Evolutionary conservation across 2,329 filamentous ascomycete genomes (phyloP).

Genomic region (Paraphaeosphaeria sporulosa): DNA sequence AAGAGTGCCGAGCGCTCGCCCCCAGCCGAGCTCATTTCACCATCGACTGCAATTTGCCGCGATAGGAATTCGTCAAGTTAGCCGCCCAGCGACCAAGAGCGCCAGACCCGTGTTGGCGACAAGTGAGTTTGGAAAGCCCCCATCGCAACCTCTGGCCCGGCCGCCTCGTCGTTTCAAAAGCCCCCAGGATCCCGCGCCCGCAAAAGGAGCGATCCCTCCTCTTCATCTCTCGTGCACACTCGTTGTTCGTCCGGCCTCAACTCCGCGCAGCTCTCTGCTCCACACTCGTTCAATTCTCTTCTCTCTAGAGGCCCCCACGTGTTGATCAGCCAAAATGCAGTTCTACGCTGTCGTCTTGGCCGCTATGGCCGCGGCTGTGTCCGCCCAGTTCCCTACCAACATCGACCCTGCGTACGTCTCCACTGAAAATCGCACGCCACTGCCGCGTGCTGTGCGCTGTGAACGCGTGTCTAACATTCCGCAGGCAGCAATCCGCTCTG

Average conservation of each 20-base stretch:
- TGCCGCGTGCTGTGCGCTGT: slow-evolving; percentile 19
- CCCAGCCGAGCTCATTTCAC: slow-evolving; percentile 12
- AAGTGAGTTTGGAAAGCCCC: not conserved
- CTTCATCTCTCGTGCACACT: slow-evolving; percentile 19
- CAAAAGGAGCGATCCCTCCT: slow-evolving; percentile 10
- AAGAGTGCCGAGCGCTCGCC: slow-evolving; percentile 4
- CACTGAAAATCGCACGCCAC: slow-evolving; percentile 14
- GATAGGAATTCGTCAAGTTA: slow-evolving; percentile 7
- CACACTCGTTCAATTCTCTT: slow-evolving; percentile 34
- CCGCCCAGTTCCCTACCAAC: slow-evolving; percentile 27
- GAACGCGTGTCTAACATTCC: not conserved
- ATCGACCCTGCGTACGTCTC: slow-evolving; percentile 29
- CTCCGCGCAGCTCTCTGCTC: slow-evolving; percentile 25
- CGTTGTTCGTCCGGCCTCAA: slow-evolving; percentile 23
- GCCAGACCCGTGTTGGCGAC: not conserved
- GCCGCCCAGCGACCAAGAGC: slow-evolving; percentile 6
- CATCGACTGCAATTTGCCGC: slow-evolving; percentile 1
- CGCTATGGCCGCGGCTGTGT: slow-evolving; percentile 38
- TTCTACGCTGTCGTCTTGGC: slow-evolving; percentile 38
- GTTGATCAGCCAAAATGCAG: slow-evolving; percentile 36
- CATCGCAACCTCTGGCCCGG: slow-evolving; percentile 12
- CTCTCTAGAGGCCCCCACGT: slow-evolving; percentile 9
- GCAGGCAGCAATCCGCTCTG: slow-evolving; percentile 44
- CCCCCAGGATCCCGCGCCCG: slow-evolving; percentile 12
- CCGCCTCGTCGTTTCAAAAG: slow-evolving; percentile 19